A percentile compares a stretch with the other conserved stretches of the same genome.
Evolutionary conservation across 345 rosid species (phyloP).

Genomic region (Pseudoturritis turrita): DNA sequence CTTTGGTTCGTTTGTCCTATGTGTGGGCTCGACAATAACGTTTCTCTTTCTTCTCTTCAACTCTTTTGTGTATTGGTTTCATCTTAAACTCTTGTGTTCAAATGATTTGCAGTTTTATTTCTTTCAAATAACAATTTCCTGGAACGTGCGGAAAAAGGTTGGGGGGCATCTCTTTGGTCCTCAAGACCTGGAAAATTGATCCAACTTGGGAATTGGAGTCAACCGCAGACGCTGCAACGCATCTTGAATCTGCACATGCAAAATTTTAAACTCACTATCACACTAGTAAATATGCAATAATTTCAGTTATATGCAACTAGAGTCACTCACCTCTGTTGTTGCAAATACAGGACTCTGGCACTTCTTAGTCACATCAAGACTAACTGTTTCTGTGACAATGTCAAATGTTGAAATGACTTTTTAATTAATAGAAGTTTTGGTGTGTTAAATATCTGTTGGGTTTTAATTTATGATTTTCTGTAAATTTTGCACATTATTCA

Average conservation of each 20-base stretch:
- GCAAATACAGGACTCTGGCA: conserved; percentile 98
- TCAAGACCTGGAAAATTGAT: conserved; percentile 77
- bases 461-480: too few species aligned
- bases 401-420: too few species aligned
- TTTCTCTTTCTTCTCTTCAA: too few species aligned
- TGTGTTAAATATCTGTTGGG: too few species aligned
- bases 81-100: too few species aligned
- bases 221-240: conserved; percentile 77
- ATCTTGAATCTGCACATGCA: conserved; percentile 82
- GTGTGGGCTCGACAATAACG: too few species aligned
- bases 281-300: conserved; percentile 2
- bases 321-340: conserved; percentile 57
- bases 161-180: conserved; percentile 86
- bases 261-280: not conserved
- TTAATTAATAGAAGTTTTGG: too few species aligned
- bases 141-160: conserved; percentile 87
- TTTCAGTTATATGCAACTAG: not conserved
- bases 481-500: too few species aligned
- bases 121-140: conserved; percentile 95
- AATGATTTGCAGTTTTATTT: too few species aligned
- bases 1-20: too few species aligned
- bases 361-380: conserved; percentile 92
- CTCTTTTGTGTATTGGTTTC: too few species aligned
- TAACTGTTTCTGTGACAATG: too few species aligned
- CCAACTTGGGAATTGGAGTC: conserved; percentile 96